Conservation (phyloP, 345 rosid species). For the Cardamine resedifolia region DNA sequence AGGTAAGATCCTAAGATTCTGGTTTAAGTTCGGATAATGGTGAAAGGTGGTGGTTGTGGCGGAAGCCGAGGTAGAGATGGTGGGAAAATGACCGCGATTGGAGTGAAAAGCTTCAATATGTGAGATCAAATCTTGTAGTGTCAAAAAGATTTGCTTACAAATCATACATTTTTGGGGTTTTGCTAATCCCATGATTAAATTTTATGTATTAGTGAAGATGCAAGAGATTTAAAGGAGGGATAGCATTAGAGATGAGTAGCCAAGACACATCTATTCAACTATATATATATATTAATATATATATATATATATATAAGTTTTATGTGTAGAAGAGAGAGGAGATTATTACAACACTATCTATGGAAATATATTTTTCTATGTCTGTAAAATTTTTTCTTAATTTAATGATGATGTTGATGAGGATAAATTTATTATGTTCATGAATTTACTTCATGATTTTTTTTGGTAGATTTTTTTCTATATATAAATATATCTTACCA, state of each 20-base stretch:
- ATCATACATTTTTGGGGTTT: conserved; percentile 10
- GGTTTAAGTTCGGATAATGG: not conserved
- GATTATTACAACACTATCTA: not conserved
- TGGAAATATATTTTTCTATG: conserved; percentile 24
- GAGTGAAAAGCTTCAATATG: conserved; percentile 13
- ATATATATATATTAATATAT: no score
- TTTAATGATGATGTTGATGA: conserved; percentile 16
- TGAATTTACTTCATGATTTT: conserved; percentile 18
- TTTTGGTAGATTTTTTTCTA: not conserved
- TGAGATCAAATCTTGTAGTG: not conserved
- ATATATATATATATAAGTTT: conserved; percentile 17
- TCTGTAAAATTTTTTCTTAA: not conserved
- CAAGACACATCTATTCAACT: conserved; percentile 18
- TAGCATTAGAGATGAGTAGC: not conserved
- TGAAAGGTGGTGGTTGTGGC: not conserved
- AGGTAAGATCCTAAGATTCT: not conserved
- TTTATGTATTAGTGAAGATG: not conserved
- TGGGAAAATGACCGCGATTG: not conserved
- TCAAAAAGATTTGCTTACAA: conserved; percentile 9
- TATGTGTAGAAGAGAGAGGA: not conserved
- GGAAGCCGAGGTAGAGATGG: not conserved
- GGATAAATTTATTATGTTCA: not conserved
- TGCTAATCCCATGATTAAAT: not conserved
- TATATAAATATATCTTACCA: not conserved
- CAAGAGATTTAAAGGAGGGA: not conserved